phyloP scores from a whole-genome alignment of 2,329 filamentous ascomycete genomes.

The Hyphodiscus sp. region DNA sequence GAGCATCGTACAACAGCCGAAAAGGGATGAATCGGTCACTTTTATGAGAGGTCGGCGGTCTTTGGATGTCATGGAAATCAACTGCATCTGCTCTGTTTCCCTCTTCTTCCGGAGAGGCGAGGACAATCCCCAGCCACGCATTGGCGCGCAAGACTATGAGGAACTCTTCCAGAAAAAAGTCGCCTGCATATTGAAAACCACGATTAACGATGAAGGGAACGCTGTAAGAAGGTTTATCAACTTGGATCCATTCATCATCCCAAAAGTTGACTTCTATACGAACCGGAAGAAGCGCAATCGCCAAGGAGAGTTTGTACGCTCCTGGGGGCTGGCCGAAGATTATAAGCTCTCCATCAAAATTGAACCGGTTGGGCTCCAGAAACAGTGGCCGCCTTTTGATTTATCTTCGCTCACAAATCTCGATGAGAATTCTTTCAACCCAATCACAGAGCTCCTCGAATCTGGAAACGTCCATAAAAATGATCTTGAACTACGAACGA shows the following conservation, averaged over 20 bases:
- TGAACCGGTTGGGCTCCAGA: constrained; percentile 8
- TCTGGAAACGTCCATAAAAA: constrained; percentile 1
- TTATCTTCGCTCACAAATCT: constrained; percentile 1
- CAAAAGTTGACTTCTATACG: constrained; percentile 14
- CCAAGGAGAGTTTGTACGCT: constrained; percentile 1
- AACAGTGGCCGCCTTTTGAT: constrained; percentile 21
- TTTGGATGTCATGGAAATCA: constrained; percentile 13
- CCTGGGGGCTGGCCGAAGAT: constrained; percentile 17
- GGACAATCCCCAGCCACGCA: constrained; percentile 4
- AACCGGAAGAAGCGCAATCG: constrained; percentile 13
- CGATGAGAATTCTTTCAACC: background rate
- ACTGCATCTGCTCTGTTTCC: constrained; percentile 17
- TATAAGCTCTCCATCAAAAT: constrained; percentile 17
- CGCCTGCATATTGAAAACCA: constrained; percentile 10
- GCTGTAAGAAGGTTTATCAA: constrained; percentile 13
- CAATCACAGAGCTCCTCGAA: constrained; percentile 1
- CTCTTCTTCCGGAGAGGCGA: constrained; percentile 17
- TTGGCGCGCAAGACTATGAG: constrained; percentile 4
- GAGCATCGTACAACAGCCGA: constrained; percentile 9
- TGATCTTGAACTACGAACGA: background rate
- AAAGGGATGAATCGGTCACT: background rate
- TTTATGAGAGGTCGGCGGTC: background rate
- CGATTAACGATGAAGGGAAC: constrained; percentile 5
- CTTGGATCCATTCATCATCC: constrained; percentile 16
- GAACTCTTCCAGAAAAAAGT: constrained; percentile 9